Conservation (phyloP, 1,284 basidiomycete genomes). For the Marasmius fiardii region DNA sequence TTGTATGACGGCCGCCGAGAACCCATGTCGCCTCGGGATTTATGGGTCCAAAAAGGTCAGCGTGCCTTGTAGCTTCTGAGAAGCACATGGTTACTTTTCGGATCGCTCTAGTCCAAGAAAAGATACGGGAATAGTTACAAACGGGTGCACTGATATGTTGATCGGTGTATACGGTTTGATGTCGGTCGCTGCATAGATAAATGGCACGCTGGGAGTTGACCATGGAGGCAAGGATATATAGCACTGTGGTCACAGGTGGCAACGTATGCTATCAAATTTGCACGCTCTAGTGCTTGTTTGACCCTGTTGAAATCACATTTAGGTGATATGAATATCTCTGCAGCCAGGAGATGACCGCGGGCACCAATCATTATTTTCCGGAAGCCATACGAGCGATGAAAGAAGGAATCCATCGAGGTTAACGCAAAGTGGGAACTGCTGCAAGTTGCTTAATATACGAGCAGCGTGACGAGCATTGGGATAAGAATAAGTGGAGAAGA, state of each 20-base stretch:
- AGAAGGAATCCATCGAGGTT: conserved; percentile 20
- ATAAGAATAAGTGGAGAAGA: conserved; percentile 20
- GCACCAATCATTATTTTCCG: conserved; percentile 31
- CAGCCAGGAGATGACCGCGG: conserved; percentile 37
- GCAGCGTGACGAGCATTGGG: conserved; percentile 18
- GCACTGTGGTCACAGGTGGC: conserved; percentile 15
- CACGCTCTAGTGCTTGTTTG: conserved; percentile 25
- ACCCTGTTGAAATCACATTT: conserved; percentile 35
- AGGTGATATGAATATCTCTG: conserved; percentile 35
- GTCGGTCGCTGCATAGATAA: conserved; percentile 10
- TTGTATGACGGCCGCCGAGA: neutral
- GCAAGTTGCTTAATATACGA: conserved; percentile 21
- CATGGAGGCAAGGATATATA: conserved; percentile 11
- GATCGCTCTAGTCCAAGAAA: conserved; percentile 19
- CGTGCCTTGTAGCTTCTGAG: conserved; percentile 14
- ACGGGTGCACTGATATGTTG: conserved; percentile 20
- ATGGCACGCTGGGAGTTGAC: conserved; percentile 15
- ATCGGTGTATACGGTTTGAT: conserved; percentile 12
- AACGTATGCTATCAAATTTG: conserved; percentile 27
- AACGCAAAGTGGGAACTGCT: conserved; percentile 28
- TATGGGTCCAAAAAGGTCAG: conserved; percentile 10
- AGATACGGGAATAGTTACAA: conserved; percentile 22
- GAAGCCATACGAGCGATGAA: conserved; percentile 26
- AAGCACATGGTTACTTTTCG: conserved; percentile 19
- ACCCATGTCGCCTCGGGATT: conserved; percentile 7